These are phyloP conservation scores for Aurantiochytrium sp. DNA, from an alignment of 108 stramenopile species.

Conservation along the genomic window DNA sequence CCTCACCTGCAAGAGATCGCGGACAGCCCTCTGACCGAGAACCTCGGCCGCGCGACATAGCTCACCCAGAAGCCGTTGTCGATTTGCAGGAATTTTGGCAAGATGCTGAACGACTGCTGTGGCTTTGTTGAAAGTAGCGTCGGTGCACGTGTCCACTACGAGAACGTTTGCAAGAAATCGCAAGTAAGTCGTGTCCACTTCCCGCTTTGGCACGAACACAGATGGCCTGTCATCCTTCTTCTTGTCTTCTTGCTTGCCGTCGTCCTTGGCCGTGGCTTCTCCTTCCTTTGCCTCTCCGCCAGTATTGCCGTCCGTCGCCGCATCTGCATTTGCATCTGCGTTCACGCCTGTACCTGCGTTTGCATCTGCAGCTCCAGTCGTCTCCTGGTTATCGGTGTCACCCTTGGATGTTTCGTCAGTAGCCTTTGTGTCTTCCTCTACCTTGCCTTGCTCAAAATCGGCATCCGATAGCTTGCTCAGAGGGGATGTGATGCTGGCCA, in stretches of 20 bases:
- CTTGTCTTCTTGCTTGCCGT: not conserved
- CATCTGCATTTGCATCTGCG: too few species aligned
- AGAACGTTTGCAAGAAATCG: not conserved
- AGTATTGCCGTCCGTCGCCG: too few species aligned
- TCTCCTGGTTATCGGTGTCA: too few species aligned
- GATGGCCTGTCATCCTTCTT: not conserved
- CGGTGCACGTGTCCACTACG: not conserved
- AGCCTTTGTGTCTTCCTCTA: not conserved
- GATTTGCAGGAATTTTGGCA: not conserved
- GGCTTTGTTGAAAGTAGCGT: not conserved
- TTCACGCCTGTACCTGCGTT: too few species aligned
- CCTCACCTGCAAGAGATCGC: not conserved
- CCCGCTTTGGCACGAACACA: not conserved
- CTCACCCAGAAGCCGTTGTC: not conserved
- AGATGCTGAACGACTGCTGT: not conserved
- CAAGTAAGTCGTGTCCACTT: not conserved
- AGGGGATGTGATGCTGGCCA: not conserved
- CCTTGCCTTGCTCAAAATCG: not conserved
- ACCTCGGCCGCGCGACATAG: conserved; percentile 1
- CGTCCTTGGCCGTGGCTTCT: not conserved
- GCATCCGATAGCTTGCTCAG: not conserved
- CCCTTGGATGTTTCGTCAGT: too few species aligned
- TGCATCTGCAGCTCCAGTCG: too few species aligned
- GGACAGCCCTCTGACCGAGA: not conserved
- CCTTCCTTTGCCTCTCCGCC: not conserved